Conservation (phyloP, 2,329 filamentous ascomycete genomes). For the Trichoderma guizhouense region DNA sequence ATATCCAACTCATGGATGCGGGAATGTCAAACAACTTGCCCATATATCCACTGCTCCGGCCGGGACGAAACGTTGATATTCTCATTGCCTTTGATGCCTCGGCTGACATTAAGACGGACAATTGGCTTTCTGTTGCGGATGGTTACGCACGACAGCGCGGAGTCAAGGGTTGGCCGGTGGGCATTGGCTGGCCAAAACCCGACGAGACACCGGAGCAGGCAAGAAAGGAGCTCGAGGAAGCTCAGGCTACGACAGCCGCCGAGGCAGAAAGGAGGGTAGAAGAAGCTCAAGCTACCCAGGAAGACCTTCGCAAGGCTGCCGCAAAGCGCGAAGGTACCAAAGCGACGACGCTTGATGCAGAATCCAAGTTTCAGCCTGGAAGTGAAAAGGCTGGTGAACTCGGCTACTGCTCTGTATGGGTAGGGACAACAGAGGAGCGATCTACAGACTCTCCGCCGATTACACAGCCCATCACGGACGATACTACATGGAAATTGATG, state of each 20-base stretch:
- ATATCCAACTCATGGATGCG: slow-evolving; percentile 88
- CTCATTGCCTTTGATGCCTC: slow-evolving; percentile 92
- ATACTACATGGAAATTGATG: slow-evolving; percentile 63
- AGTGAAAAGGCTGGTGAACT: slow-evolving; percentile 58
- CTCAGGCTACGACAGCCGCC: slow-evolving; percentile 57
- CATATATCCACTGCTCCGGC: slow-evolving; percentile 88
- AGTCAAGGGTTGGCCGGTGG: slow-evolving; percentile 91
- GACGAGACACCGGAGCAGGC: slow-evolving; percentile 58
- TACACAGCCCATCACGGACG: slow-evolving; percentile 55
- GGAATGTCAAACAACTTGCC: slow-evolving; percentile 99
- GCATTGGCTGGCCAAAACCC: slow-evolving; percentile 83
- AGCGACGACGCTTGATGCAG: slow-evolving; percentile 26
- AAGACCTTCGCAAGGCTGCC: slow-evolving; percentile 28
- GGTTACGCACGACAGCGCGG: slow-evolving; percentile 88
- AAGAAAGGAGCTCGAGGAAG: slow-evolving; percentile 60
- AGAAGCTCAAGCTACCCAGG: slow-evolving; percentile 53
- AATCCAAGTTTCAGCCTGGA: slow-evolving; percentile 40
- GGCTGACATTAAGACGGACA: slow-evolving; percentile 88
- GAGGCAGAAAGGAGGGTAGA: slow-evolving; percentile 63
- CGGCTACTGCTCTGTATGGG: slow-evolving; percentile 92
- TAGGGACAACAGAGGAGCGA: slow-evolving; percentile 77
- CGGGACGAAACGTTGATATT: slow-evolving; percentile 83
- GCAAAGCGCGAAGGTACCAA: slow-evolving; percentile 26
- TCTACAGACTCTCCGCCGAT: slow-evolving; percentile 51
- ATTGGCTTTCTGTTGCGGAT: slow-evolving; percentile 93